phyloP scores from a whole-genome alignment of 352 stramenopile genomes.

The Phytophthora tentaculata region DNA sequence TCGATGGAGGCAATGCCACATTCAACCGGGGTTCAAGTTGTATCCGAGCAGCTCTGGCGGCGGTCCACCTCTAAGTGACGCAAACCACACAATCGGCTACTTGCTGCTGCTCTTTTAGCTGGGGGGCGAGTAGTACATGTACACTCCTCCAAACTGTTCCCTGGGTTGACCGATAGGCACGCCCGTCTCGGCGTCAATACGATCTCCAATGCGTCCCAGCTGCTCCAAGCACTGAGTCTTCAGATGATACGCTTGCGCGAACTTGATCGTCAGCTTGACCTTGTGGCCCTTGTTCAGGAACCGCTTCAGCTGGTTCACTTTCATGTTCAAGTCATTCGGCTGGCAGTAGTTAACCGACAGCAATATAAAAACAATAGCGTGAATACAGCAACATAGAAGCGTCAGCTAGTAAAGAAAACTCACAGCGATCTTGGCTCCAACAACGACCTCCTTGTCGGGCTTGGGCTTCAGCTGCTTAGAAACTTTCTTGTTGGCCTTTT shows the following conservation, averaged over 20 bases:
- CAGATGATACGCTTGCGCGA: slow-evolving; percentile 62
- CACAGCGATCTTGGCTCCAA: slow-evolving; percentile 78
- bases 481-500: slow-evolving; percentile 68
- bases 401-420: slow-evolving; percentile 19
- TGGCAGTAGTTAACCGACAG: slow-evolving; percentile 20
- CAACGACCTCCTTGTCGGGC: slow-evolving; percentile 73
- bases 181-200: slow-evolving; percentile 50
- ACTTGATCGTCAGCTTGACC: slow-evolving; percentile 80
- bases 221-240: slow-evolving; percentile 56
- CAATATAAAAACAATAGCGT: neutral
- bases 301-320: slow-evolving; percentile 69
- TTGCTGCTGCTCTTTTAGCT: slow-evolving; percentile 23
- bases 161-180: slow-evolving; percentile 35
- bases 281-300: slow-evolving; percentile 83
- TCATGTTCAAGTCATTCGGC: slow-evolving; percentile 74
- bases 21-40: no score
- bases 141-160: slow-evolving; percentile 66
- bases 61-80: slow-evolving; percentile 10
- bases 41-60: neutral
- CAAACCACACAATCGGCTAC: neutral
- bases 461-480: slow-evolving; percentile 70
- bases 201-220: slow-evolving; percentile 50
- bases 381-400: neutral
- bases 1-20: no score
- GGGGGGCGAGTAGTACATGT: slow-evolving; percentile 56